Evolutionary conservation across 1,139 yeast species (phyloP).

Genomic region (Geotrichum fermentans): DNA sequence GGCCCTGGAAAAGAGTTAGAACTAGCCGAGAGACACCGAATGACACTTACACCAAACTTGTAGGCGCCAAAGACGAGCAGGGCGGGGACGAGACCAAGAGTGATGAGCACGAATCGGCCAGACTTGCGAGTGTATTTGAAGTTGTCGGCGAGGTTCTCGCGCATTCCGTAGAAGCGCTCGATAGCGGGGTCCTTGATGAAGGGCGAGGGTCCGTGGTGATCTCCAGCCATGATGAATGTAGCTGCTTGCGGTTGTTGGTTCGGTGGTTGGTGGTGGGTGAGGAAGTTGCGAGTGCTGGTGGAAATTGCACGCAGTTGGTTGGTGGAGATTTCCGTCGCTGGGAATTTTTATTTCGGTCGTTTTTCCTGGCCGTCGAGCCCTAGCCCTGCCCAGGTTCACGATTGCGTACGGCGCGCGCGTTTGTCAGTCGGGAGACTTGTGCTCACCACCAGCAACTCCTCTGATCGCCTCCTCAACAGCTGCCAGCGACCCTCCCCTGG

Average conservation of each 20-base stretch:
- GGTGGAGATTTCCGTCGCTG: no score
- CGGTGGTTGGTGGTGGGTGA: neutral
- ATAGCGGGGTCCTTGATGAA: slow-evolving; percentile 36
- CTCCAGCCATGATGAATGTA: slow-evolving; percentile 18
- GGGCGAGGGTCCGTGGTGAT: slow-evolving; percentile 22
- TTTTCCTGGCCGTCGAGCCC: neutral
- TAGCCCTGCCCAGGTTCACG: neutral
- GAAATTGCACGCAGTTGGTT: neutral
- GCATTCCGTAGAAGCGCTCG: slow-evolving; percentile 36
- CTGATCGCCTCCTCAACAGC: no score
- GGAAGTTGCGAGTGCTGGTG: neutral
- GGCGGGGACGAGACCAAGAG: slow-evolving; percentile 36
- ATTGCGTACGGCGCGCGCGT: neutral
- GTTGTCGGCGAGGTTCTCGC: slow-evolving; percentile 33
- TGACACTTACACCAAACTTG: slow-evolving; percentile 18
- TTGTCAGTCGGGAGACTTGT: neutral
- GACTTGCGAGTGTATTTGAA: slow-evolving; percentile 34
- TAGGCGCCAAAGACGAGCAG: slow-evolving; percentile 33
- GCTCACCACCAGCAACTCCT: neutral
- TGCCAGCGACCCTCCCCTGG: no score
- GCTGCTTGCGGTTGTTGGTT: neutral
- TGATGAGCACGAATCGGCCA: slow-evolving; percentile 34
- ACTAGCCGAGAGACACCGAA: neutral
- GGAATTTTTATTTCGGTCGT: neutral
- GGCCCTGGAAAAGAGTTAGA: slow-evolving; percentile 24